phyloP scores from a whole-genome alignment of 1,139 yeast species.

The Pneumocystis murina region DNA sequence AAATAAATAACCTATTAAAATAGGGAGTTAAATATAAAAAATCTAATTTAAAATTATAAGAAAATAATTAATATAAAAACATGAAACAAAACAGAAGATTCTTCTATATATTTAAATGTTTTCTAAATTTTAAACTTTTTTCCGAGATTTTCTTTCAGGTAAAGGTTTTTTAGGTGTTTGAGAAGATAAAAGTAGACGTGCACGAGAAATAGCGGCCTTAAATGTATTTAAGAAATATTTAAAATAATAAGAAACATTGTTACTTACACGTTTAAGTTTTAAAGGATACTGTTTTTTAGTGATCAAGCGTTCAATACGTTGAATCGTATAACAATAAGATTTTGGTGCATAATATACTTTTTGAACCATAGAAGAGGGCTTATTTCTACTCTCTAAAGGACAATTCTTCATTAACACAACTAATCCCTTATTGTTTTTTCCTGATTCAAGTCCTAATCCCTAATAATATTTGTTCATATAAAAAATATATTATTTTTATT shows the following conservation, averaged over 20 bases:
- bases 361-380: neutral
- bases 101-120: neutral
- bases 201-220: constrained; percentile 13
- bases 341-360: neutral
- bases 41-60: neutral
- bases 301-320: neutral
- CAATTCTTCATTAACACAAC: neutral
- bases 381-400: neutral
- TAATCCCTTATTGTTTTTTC: neutral
- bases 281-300: neutral
- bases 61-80: neutral
- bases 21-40: neutral
- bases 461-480: neutral
- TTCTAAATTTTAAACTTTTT: constrained; percentile 6
- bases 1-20: too few species aligned
- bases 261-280: neutral
- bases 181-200: constrained; percentile 12
- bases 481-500: neutral
- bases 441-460: neutral
- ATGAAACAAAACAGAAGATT: too few species aligned
- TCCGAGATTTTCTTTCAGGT: constrained; percentile 13
- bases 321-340: neutral
- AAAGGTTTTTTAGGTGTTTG: constrained; percentile 14
- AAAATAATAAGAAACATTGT: neutral
- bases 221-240: neutral